Evolutionary conservation across 73 alveolate genomes (phyloP), one percentile per base, ranked within the genome.

Genomic region (Paramecium sexaurelia): DNA sequence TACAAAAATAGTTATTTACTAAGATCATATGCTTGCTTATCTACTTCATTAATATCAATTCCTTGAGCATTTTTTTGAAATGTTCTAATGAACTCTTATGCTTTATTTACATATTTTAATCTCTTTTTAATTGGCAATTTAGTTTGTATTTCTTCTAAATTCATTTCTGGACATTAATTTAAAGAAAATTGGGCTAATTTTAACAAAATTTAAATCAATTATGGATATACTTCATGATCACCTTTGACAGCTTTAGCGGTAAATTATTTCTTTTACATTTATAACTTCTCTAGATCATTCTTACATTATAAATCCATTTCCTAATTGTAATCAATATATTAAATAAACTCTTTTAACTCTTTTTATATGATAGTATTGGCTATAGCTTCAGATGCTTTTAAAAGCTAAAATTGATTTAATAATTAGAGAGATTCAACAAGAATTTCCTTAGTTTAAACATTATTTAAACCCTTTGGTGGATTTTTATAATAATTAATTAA

Each of bases 121-220:
- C 90, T 78, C 20, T 45, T 40, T 41, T 78, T 41, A 10, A 78
- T 20, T 6, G 90, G 36, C 51, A 78, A 78, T 10, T 39, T 45
- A 7, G 1, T 11, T 24, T 29, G 40, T 3, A 78, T 78, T 3
- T 37, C 68, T 5, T 78, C 40, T 13, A 29, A 78, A 41, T 32
- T 45, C 90, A 78, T 41, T 22, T 78, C 68, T 24, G 90, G 75
- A 22, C 55, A 17, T 40, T 78, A 19, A 41, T 45, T 33, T 29
- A 78, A 43, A 3, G 90, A 78, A 26, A 41, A 39, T 78, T 78
- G 5, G 3, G 90, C 68, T 40, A 78, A 9, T 33, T 78, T 40
- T 1, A 78, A 11, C 17, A 26, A 13, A 7, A 78, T 24, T 13
- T 43, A 20, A 7, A 39, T 24, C 8, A 43, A 17, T 78, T 78